A percentile compares a stretch with the other conserved stretches of the same genome.
Evolutionary conservation across 352 stramenopile genomes (phyloP).

Genomic region (Globisporangium cederbergense): DNA sequence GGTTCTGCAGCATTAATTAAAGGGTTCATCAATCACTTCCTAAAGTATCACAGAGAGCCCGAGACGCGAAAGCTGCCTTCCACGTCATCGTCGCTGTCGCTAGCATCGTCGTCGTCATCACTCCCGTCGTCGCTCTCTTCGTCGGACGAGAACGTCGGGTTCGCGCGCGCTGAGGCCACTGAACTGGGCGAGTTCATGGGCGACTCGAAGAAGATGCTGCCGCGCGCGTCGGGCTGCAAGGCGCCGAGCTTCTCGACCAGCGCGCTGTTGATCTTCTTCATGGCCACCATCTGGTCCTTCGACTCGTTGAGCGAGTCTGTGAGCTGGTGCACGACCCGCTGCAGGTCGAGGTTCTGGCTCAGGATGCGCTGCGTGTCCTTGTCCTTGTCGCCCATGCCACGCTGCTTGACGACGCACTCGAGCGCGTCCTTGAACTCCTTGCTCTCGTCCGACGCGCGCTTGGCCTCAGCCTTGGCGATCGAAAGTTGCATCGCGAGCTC

Average conservation of each 20-base stretch:
- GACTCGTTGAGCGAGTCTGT: slow-evolving; percentile 68
- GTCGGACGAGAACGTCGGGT: slow-evolving; percentile 49
- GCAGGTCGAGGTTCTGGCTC: slow-evolving; percentile 63
- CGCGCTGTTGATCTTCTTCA: slow-evolving; percentile 74
- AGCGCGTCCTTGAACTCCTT: slow-evolving; percentile 58
- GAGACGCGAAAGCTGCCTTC: background rate
- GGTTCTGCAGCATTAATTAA: too few relatives aligned
- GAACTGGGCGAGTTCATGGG: slow-evolving; percentile 32
- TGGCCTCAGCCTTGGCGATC: slow-evolving; percentile 47
- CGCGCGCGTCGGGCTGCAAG: slow-evolving; percentile 45
- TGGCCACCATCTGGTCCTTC: slow-evolving; percentile 62
- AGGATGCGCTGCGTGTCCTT: slow-evolving; percentile 57
- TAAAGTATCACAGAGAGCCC: background rate
- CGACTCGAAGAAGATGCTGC: slow-evolving; percentile 46
- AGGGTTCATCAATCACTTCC: background rate
- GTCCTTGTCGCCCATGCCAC: slow-evolving; percentile 60
- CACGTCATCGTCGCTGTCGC: background rate
- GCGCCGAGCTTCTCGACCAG: slow-evolving; percentile 63
- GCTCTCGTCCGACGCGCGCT: slow-evolving; percentile 51
- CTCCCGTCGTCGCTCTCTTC: slow-evolving; percentile 54
- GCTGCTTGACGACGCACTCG: slow-evolving; percentile 40
- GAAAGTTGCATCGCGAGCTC: slow-evolving; percentile 52
- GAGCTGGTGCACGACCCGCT: slow-evolving; percentile 70
- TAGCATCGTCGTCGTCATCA: slow-evolving; percentile 27
- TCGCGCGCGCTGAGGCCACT: slow-evolving; percentile 27